Evolutionary conservation across 768 basidiomycete species (phyloP).

Genomic region (Agaricus sinodeliciosus): DNA sequence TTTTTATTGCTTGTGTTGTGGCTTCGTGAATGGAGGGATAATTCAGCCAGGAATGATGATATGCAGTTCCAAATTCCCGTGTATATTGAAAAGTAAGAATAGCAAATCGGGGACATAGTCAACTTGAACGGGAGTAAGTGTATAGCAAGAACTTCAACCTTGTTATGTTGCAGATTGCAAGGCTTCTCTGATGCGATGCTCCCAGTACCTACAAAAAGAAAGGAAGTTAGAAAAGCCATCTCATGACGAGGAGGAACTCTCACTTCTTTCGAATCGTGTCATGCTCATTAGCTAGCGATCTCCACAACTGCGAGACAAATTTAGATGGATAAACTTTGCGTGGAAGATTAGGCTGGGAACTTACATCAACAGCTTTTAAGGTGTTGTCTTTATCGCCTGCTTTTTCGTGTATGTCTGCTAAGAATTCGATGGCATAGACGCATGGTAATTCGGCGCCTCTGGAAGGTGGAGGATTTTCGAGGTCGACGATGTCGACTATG

Average conservation of each 20-base stretch:
- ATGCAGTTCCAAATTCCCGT: too few species aligned
- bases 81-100: not conserved
- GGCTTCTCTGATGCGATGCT: slow-evolving; percentile 58
- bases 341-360: slow-evolving; percentile 5
- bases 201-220: slow-evolving; percentile 60
- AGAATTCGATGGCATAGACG: slow-evolving; percentile 73
- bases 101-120: too few species aligned
- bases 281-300: slow-evolving; percentile 56
- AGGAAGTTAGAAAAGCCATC: slow-evolving; percentile 1
- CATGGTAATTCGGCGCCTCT: slow-evolving; percentile 68
- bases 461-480: slow-evolving; percentile 69
- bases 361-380: slow-evolving; percentile 44
- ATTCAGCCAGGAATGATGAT: not conserved
- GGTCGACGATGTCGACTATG: slow-evolving; percentile 47
- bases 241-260: slow-evolving; percentile 1
- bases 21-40: not conserved
- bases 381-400: slow-evolving; percentile 42
- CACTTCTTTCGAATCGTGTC: slow-evolving; percentile 78
- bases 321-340: not conserved
- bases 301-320: slow-evolving; percentile 50
- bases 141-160: not conserved
- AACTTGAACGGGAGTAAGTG: not conserved
- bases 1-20: too few species aligned
- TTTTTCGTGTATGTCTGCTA: slow-evolving; percentile 70
- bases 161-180: slow-evolving; percentile 13